Percentiles rank a stretch among this genome's conserved stretches.
Conservation (phyloP, 768 basidiomycete species). For the Hirschioporus abietinus region DNA sequence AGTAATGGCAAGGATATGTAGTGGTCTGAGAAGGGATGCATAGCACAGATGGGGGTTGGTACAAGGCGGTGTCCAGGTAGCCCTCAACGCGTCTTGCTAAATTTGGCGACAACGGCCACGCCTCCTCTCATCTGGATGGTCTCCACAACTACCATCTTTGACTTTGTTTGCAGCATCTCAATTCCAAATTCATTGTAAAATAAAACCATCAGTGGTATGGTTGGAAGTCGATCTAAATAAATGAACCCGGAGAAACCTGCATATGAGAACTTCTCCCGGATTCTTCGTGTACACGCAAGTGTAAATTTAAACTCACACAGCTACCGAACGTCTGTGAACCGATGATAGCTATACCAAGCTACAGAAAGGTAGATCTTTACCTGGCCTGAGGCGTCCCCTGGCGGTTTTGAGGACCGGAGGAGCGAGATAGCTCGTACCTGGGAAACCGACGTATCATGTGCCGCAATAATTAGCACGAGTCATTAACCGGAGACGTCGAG, state of each 20-base stretch:
- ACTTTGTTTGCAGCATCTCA: background rate
- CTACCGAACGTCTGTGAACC: background rate
- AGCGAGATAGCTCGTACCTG: background rate
- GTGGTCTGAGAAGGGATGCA: background rate
- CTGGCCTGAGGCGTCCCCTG: background rate
- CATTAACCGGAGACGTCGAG: background rate
- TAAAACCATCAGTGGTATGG: background rate
- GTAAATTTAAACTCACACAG: background rate
- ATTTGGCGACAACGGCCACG: background rate
- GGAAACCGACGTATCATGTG: background rate
- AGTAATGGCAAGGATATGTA: background rate
- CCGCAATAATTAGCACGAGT: constrained; percentile 1
- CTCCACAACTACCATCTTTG: background rate
- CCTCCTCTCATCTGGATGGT: background rate
- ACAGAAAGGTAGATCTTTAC: background rate
- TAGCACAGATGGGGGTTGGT: background rate
- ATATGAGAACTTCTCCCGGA: background rate
- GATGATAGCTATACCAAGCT: background rate
- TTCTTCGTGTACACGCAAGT: background rate
- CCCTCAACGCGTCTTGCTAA: background rate
- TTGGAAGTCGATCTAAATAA: background rate
- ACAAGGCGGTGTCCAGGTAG: background rate
- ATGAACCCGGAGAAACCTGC: background rate
- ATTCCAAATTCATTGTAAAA: background rate
- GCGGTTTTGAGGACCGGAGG: background rate